Evolutionary conservation across 83 land plant species (phyloP).

Genomic region (Thuja plicata): DNA sequence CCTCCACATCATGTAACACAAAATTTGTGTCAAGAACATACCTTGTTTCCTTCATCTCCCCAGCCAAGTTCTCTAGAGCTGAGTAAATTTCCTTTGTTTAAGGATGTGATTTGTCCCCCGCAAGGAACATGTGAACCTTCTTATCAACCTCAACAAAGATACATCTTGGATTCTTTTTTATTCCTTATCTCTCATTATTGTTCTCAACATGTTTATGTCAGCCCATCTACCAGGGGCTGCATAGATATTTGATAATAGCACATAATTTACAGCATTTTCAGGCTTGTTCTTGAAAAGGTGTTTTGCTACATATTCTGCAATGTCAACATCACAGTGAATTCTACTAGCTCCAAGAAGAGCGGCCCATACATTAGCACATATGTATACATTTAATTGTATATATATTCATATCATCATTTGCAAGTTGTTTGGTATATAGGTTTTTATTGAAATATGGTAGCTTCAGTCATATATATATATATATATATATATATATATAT

Average conservation of each 20-base stretch:
- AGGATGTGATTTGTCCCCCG: slow-evolving; percentile 12
- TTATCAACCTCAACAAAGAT: slow-evolving; percentile 19
- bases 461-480: no score
- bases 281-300: slow-evolving; percentile 30
- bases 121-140: slow-evolving; percentile 15
- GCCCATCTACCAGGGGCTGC: no score
- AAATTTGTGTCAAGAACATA: not conserved
- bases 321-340: slow-evolving; percentile 11
- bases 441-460: no score
- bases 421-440: no score
- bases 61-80: not conserved
- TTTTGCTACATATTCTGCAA: slow-evolving; percentile 24
- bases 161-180: slow-evolving; percentile 18
- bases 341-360: no score
- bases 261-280: no score
- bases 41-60: not conserved
- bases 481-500: no score
- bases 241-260: no score
- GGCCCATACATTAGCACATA: slow-evolving; percentile 19
- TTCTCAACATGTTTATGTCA: no score
- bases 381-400: no score
- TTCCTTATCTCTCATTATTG: slow-evolving; percentile 7
- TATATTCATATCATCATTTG: no score
- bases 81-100: slow-evolving; percentile 7
- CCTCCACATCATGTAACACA: no score